Conservation (phyloP, 2,329 filamentous ascomycete species). For the Corynespora cassiicola region DNA sequence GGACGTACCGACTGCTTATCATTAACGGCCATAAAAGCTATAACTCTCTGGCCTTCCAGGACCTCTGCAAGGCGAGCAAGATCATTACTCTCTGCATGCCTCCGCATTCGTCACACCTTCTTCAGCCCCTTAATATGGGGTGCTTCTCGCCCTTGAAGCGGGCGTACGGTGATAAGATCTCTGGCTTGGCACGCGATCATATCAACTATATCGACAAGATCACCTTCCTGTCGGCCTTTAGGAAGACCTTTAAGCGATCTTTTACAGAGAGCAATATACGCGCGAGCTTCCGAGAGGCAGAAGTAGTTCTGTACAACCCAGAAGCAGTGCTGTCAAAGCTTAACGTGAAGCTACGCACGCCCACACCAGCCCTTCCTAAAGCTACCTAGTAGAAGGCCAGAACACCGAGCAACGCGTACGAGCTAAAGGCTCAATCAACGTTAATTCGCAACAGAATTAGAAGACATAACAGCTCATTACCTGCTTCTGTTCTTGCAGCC, state of each 20-base stretch:
- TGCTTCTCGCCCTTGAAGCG: constrained; percentile 43
- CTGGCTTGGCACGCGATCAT: constrained; percentile 26
- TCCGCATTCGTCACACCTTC: constrained; percentile 42
- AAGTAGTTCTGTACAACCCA: constrained; percentile 38
- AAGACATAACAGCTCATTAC: constrained; percentile 10
- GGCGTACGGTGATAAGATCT: constrained; percentile 33
- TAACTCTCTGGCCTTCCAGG: constrained; percentile 39
- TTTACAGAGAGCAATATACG: constrained; percentile 33
- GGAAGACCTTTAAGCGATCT: constrained; percentile 22
- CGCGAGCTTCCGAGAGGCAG: constrained; percentile 33
- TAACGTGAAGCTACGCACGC: constrained; percentile 17
- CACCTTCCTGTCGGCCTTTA: constrained; percentile 26
- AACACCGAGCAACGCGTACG: constrained; percentile 10
- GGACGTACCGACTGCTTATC: constrained; percentile 34
- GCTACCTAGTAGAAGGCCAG: constrained; percentile 7
- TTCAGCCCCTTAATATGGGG: constrained; percentile 47
- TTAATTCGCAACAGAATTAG: constrained; percentile 7
- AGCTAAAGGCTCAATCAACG: constrained; percentile 14
- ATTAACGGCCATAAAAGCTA: constrained; percentile 29
- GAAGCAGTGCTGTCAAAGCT: constrained; percentile 38
- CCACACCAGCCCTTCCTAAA: constrained; percentile 3
- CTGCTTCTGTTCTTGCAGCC: constrained; percentile 9
- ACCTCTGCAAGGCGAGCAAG: constrained; percentile 40
- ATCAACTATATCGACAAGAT: too few relatives aligned
- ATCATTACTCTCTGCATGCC: constrained; percentile 47